These are phyloP conservation scores for Lachnellula arida DNA, from an alignment of 2,329 filamentous ascomycete genomes.

Conservation along the genomic window DNA sequence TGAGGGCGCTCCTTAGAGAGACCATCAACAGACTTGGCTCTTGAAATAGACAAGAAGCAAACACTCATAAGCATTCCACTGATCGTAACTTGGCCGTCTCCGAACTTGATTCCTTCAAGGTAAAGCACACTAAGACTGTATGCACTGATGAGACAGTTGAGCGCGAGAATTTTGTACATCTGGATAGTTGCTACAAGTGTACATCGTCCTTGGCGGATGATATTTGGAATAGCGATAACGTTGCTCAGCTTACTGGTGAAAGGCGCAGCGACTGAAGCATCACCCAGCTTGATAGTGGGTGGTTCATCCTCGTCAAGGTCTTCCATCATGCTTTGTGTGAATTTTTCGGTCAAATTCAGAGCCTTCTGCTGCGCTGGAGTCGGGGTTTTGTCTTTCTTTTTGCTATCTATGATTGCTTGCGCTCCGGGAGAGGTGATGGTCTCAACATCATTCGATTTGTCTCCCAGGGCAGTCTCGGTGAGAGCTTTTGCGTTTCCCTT, in stretches of 20 bases:
- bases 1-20: slow-evolving; percentile 96
- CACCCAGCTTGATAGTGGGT: slow-evolving; percentile 92
- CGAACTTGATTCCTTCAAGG: slow-evolving; percentile 97
- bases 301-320: slow-evolving; percentile 85
- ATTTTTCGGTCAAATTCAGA: slow-evolving; percentile 75
- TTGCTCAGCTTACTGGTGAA: slow-evolving; percentile 98
- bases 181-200: slow-evolving; percentile 97
- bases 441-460: slow-evolving; percentile 51
- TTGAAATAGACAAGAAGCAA: slow-evolving; percentile 97
- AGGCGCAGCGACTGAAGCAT: slow-evolving; percentile 93
- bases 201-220: slow-evolving; percentile 94
- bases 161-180: slow-evolving; percentile 99
- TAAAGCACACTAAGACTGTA: slow-evolving; percentile 97
- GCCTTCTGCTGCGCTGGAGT: slow-evolving; percentile 68
- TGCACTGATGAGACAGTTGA: slow-evolving; percentile 96
- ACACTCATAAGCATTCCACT: slow-evolving; percentile 99
- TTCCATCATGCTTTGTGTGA: slow-evolving; percentile 85
- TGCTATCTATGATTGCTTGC: slow-evolving; percentile 52
- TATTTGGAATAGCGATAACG: slow-evolving; percentile 95
- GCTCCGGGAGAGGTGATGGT: slow-evolving; percentile 65
- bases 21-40: slow-evolving; percentile 90
- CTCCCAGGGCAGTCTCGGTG: slow-evolving; percentile 45
- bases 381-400: slow-evolving; percentile 48
- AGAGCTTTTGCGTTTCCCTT: slow-evolving; percentile 61
- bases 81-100: slow-evolving; percentile 96